phyloP scores from a whole-genome alignment of 768 basidiomycete species.

The Gyrodon lividus region DNA sequence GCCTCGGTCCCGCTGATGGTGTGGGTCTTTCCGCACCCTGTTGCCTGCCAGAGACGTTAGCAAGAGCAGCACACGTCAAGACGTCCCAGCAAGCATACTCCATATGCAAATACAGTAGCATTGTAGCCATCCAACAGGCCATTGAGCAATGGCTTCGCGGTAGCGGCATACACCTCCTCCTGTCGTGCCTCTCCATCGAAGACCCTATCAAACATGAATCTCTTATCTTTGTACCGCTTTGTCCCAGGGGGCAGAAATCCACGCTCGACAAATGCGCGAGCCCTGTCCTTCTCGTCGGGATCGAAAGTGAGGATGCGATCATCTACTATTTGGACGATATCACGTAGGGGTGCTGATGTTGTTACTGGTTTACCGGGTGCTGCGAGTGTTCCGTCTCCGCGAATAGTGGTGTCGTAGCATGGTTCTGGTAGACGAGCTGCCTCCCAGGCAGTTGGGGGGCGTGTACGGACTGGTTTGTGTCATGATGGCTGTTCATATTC shows the following conservation, averaged over 20 bases:
- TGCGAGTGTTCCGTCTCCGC: conserved; percentile 85
- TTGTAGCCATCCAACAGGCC: conserved; percentile 93
- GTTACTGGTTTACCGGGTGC: conserved; percentile 54
- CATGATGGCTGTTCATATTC: conserved; percentile 1
- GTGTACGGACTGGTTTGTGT: conserved; percentile 71
- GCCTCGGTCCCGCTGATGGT: conserved; percentile 91
- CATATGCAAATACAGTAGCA: conserved; percentile 97
- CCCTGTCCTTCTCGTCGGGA: conserved; percentile 84
- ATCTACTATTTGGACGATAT: conserved; percentile 87
- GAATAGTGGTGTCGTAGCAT: conserved; percentile 65
- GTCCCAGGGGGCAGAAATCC: conserved; percentile 85
- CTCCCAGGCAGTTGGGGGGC: conserved; percentile 85
- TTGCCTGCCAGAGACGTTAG: conserved; percentile 61
- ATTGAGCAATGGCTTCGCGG: conserved; percentile 79
- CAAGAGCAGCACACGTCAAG: conserved; percentile 1
- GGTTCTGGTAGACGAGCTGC: conserved; percentile 80
- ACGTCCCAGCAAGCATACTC: conserved; percentile 54
- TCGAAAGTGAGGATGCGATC: conserved; percentile 96
- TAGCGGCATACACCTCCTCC: conserved; percentile 83
- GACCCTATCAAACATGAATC: conserved; percentile 96
- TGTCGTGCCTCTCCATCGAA: conserved; percentile 81
- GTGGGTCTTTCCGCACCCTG: conserved; percentile 99
- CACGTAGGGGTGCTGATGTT: conserved; percentile 59
- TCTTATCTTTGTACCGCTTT: conserved; percentile 93
- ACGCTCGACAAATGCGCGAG: conserved; percentile 77